phyloP scores from a whole-genome alignment of 352 stramenopile species.

The Thraustotheca clavata region DNA sequence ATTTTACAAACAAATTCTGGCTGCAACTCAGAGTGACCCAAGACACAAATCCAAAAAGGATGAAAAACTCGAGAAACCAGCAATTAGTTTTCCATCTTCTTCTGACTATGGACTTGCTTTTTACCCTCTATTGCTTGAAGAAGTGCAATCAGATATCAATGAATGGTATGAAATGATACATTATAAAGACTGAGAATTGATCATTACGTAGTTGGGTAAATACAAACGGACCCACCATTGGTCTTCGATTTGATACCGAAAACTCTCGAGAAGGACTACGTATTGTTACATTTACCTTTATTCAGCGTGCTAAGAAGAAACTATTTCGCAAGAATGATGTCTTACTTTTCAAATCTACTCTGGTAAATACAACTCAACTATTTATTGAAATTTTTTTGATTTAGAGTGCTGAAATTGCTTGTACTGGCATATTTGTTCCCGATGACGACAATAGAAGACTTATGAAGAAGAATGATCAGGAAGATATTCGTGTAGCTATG shows the following conservation, averaged over 20 bases:
- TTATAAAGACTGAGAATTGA: background rate
- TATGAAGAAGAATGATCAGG: constrained; percentile 30
- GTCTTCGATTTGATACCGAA: constrained; percentile 67
- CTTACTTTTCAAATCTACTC: constrained; percentile 34
- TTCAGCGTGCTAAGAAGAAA: constrained; percentile 14
- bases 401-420: constrained; percentile 15
- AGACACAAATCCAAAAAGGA: constrained; percentile 22
- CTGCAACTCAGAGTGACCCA: constrained; percentile 53
- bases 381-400: background rate
- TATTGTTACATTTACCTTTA: constrained; percentile 61
- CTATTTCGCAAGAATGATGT: constrained; percentile 75
- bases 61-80: constrained; percentile 38
- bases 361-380: constrained; percentile 24
- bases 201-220: background rate
- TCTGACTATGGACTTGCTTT: constrained; percentile 74
- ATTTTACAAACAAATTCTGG: constrained; percentile 74
- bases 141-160: constrained; percentile 75
- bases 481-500: constrained; percentile 57
- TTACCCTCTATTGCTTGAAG: constrained; percentile 67
- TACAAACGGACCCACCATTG: constrained; percentile 28
- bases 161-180: constrained; percentile 26
- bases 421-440: background rate
- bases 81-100: constrained; percentile 55
- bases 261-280: constrained; percentile 76
- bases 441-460: constrained; percentile 9